Evolutionary conservation across 176 grass and related monocot species (phyloP), one percentile per base, ranked within the genome.

Genomic region (Oropetium thomaeum): DNA sequence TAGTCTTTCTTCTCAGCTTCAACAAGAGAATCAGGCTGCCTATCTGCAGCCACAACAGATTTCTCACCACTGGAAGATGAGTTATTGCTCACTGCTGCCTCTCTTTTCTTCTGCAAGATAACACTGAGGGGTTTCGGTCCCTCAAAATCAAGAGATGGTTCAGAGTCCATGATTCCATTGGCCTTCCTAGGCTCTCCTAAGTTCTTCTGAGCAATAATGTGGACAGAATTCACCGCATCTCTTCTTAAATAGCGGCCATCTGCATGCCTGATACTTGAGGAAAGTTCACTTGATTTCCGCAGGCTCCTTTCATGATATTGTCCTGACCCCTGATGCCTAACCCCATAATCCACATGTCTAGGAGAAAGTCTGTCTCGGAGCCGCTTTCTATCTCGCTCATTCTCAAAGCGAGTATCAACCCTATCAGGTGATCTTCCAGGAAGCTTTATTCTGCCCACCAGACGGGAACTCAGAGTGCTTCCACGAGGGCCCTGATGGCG

Each of bases 401-500:
- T 81, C 80, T 93, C 90, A 15, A 62, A 70, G 58, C 42, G 81
- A 58, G 58, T 63, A 82, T 82, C 82, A 73, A 69, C 35, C 58
- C 55, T 87, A 62, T 97, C 86, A 52, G 74, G 71, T 39, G 83
- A 87, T 75, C 73, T 99, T 78, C 70, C 22, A 82, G 96, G 96
- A 70, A 99, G 89, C 59, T 84, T 89, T 82, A 99, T 99, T 89
- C 96, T 92, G 52, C 92, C 89, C 58, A 80, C 82, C 26, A 99
- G 75, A 65, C 92, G 89, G 66, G 81, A 80, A 57, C 87, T 88
- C 41, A 90, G 55, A 22, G 74, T 82, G 51, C 83, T 86, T 65
- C 82, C 87, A 42, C 15, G 85, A 69, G 58, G 61, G 32, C 58
- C 72, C 62, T 80, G 85, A 35, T 73, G 76, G 26, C 39, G 74